Evolutionary conservation across 2,329 filamentous ascomycete genomes (phyloP), one percentile per base, ranked within the genome.

Genomic region (Acrocalymma vagum): DNA sequence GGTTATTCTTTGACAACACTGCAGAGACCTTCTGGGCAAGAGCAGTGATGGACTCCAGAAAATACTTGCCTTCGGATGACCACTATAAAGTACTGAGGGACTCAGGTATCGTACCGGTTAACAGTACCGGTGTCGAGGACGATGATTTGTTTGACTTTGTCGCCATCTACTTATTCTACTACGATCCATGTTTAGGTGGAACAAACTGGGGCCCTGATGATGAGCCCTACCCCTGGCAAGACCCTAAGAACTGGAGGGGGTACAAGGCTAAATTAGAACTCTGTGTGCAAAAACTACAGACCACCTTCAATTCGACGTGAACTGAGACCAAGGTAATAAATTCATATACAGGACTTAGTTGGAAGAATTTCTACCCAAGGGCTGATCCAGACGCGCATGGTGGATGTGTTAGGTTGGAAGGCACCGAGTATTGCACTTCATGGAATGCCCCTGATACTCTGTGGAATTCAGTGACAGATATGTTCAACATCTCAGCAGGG

Each of bases 151-250:
- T n/a, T n/a, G n/a, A n/a, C n/a, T n/a, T n/a, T n/a, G n/a, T n/a
- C n/a, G n/a, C 33, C 9, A 41, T 41, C 4, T 42, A 36, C 32
- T 16, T 36, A 7, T 21, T 18, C 3, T 37, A 42, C 21, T 37
- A 29, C 8, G n/a, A 16, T n/a, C 25, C 28, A 2, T 42, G 39
- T 21, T n/a, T 28, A 28, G 34, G 9, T 30, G n/a, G n/a, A n/a
- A n/a, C n/a, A n/a, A n/a, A n/a, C n/a, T n/a, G n/a, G 20, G 20
- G 32, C 16, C 2, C 9, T 7, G 14, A 37, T 11, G 9, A 8
- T 10, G n/a, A 26, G n/a, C 13, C 21, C 18, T 10, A 37, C 27
- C 29, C 29, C 29, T 18, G 29, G 13, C 7, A 34, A 6, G 15
- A 10, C 24, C 18, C 22, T 10, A 9, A 11, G 6, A 24, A 40